Evolutionary conservation across 2,329 filamentous ascomycete species (phyloP), one percentile per base, ranked within the genome.

Genomic region (Furcasterigmium furcatum): DNA sequence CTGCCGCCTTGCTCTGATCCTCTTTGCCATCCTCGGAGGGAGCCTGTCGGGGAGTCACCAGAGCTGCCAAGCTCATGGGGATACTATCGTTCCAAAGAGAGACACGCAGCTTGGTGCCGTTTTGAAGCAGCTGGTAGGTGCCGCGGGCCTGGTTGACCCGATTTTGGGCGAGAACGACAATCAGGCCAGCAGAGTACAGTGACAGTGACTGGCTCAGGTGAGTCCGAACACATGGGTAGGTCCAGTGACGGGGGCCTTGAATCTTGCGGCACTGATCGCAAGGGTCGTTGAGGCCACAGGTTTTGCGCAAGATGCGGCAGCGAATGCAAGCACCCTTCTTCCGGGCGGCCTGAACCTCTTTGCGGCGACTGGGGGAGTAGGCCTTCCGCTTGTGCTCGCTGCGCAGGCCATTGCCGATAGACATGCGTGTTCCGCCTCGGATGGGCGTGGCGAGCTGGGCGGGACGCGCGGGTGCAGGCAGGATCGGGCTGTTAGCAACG

Each of bases 301-400:
- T 82, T 64, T 86, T 86, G 46, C 82, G 74, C 29, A 86, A 63
- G 50, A 85, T 84, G 30, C 81, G 74, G 55, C 82, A 86, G 38
- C 82, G 71, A 43, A 85, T 83, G 53, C 82, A 86, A 12, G 82
- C 82, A 6, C 82, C 82, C 29, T 82, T 74, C 54, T 82, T 81
- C 20, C 82, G 76, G 19, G 85, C 79, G 50, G 81, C 78, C 52
- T 84, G 80, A 2, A 86, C 82, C 55, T 85, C 79, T 56, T 79
- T 82, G 19, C 82, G 71, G n/a, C 82, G 71, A 2, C 66, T 67
- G 5, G 77, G 69, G 18, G 74, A 77, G 52, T 51, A 52, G 18
- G 50, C 48, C 46, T 51, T 51, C 22, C 50, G 49, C 36, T 51
- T 52, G 38, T 51, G 50, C 44, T 52, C 50, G 29, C 48, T 52